Base-by-base conservation (phyloP, 1,139 yeast species). In the Hansenula sp. region DNA sequence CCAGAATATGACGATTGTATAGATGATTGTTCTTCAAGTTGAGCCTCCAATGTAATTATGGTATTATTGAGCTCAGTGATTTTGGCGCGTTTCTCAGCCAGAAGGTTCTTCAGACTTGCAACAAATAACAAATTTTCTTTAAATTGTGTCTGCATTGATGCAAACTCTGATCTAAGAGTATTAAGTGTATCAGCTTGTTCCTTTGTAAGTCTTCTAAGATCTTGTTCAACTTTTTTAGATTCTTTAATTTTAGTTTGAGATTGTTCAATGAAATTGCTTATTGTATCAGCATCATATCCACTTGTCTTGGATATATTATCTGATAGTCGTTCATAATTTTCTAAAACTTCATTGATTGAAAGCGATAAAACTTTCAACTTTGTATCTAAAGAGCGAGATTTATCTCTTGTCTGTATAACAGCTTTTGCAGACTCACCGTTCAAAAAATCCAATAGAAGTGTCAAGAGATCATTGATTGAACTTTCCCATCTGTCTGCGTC, bases 21-120 rank as follows among this genome's bases (percentile, higher is more conserved):
- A 20, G 47, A 51, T 7, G 48, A 47, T 11, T 57, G 37, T 9
- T 49, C 56, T n/a, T 44, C 41, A 10, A 56, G 38, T 16, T 45
- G 44, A 2, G 47, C 21, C 19, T 52, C 51, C 27, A 53, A 33
- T 16, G 44, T 48, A n/a, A 44, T 13, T 3, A 54, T 43, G 24
- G 43, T 68, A 41, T 66, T 67, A 37, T 64, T 66, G 17, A 69
- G 54, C 4, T 66, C 67, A 32, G 64, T 66, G 4, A 64, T 55
- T 40, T 60, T 59, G 2, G 40, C 28, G 36, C 50, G 45, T 41
- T 48, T 49, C n/a, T 51, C 53, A 13, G 34, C 32, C n/a, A 54
- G 29, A 24, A 42, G 29, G 30, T 41, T 42, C 36, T 42, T 47
- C 37, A 46, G 27, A 26, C 44, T 44, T n/a, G 40, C 31, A 11